A percentile compares a stretch with the other conserved stretches of the same genome.
Conservation (phyloP, 805 yeast species). For the Myxozyma monticola region DNA sequence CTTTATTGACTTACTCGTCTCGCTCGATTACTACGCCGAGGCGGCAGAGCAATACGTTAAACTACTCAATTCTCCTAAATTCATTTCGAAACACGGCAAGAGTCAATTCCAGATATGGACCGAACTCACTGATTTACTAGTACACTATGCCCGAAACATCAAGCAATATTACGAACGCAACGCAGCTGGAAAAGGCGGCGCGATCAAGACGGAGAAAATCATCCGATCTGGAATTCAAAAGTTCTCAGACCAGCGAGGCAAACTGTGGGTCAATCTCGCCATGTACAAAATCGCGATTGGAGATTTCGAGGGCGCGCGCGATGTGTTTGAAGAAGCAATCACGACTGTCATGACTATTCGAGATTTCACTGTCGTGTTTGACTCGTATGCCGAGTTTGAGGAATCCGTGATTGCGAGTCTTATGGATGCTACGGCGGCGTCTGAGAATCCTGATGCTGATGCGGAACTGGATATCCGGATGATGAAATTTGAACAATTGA, state of each 20-base stretch:
- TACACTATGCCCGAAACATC: constrained; percentile 34
- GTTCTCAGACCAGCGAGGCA: constrained; percentile 63
- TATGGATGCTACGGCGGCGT: constrained; percentile 35
- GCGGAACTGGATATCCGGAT: constrained; percentile 48
- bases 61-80: constrained; percentile 41
- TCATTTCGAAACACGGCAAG: constrained; percentile 41
- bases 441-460: constrained; percentile 23
- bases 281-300: constrained; percentile 47
- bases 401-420: constrained; percentile 48
- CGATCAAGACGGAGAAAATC: constrained; percentile 42
- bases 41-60: constrained; percentile 41
- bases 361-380: constrained; percentile 66
- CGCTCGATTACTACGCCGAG: constrained; percentile 31
- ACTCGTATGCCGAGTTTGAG: constrained; percentile 60
- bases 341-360: constrained; percentile 49
- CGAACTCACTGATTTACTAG: constrained; percentile 48
- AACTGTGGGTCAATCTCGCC: constrained; percentile 51
- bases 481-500: constrained; percentile 52
- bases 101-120: constrained; percentile 53
- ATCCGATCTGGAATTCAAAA: constrained; percentile 41
- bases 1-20: constrained; percentile 33
- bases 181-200: constrained; percentile 3
- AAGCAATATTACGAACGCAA: neutral
- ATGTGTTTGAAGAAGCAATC: constrained; percentile 52
- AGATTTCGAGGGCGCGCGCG: constrained; percentile 44